Evolutionary conservation across 306 rosid genomes (phyloP), one percentile per base, ranked within the genome.

Genomic region (Betula pendula): DNA sequence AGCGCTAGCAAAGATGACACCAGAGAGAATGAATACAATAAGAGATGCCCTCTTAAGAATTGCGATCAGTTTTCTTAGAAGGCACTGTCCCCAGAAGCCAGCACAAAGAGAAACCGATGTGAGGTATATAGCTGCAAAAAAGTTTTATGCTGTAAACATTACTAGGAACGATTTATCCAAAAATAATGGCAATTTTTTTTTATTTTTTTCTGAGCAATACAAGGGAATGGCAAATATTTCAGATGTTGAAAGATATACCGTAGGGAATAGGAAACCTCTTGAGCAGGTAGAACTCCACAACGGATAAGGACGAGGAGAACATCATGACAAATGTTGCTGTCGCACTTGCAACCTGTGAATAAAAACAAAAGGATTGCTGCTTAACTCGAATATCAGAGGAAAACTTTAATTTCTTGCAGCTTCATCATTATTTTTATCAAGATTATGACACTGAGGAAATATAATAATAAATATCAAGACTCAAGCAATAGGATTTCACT

Each of bases 271-370:
- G 97, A 60, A 94, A 92, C 75, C 97, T 89, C 80, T 92, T 83
- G 80, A 94, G 93, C 63, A 92, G 86, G 87, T 88, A 90, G 81
- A 94, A 94, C 77, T 94, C 95, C 74, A 92, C 90, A 43, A 90
- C 95, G 1, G 96, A 94, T 50, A 94, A 72, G 33, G 97, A 92
- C 52, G 97, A 81, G 1, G 98, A 94, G 81, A 92, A 94, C 89
- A 86, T 85, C 97, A 94, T 92, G 65, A 94, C 97, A 68, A 90
- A 92, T 80, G 97, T 90, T 44, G 97, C 97, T 53, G 98, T 92
- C 29, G 96, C 91, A 82, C 97, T 94, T 6, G 98, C 98, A 80
- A 92, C 97, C 96, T 93, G 70, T 71, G n/a, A 75, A 77, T 40
- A 11, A 2, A 22, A 58, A 77, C 19, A 22, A 47, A 1, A n/a